Evolutionary conservation across 2,329 filamentous ascomycete species (phyloP), one percentile per base, ranked within the genome.

Genomic region (Colletotrichum sp.): DNA sequence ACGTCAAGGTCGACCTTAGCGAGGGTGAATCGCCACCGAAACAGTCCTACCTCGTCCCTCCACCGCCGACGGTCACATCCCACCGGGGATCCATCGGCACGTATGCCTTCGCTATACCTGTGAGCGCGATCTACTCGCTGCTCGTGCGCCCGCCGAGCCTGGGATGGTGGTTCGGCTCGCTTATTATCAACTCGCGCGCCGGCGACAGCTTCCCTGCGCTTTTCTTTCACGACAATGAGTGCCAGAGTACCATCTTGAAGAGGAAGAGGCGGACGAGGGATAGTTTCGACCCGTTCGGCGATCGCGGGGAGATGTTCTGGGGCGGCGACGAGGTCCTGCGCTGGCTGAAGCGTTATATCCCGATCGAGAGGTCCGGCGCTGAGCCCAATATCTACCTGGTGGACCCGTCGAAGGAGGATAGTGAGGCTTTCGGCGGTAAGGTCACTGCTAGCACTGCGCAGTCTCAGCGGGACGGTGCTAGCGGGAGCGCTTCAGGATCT

Each of bases 191-290:
- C 83, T 95, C 95, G 2, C 90, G 95, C 15, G 93, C 94, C 1
- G 98, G 98, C 5, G 96, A 99, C 83, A 97, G 95, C 83, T 98
- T 99, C 79, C 97, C 97, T 0, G 96, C 97, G 0, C 88, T 99
- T 2, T 99, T 99, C 87, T 99, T 99, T 86, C 97, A 99, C 83
- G 97, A 99, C 82, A 96, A 93, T 78, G 97, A 99, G 87, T 99
- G 97, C 81, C 95, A 98, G 85, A 98, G 95, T 69, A 99, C 97
- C 0, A 98, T 99, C 26, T 86, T 98, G 72, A 96, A 99, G 85
- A 95, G 98, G 87, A 98, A 97, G 89, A 95, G 93, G 85, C 88
- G 95, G 69, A 92, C 95, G 1, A 91, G 91, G 77, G 95, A 98
- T 80, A 95, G 89, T 59, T 99, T 99, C 81, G 96, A 98, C 80